Percentiles rank a stretch among this genome's conserved stretches.
Conservation (phyloP, 495 filamentous ascomycete species). For the Amphirosellinia nigrospora region DNA sequence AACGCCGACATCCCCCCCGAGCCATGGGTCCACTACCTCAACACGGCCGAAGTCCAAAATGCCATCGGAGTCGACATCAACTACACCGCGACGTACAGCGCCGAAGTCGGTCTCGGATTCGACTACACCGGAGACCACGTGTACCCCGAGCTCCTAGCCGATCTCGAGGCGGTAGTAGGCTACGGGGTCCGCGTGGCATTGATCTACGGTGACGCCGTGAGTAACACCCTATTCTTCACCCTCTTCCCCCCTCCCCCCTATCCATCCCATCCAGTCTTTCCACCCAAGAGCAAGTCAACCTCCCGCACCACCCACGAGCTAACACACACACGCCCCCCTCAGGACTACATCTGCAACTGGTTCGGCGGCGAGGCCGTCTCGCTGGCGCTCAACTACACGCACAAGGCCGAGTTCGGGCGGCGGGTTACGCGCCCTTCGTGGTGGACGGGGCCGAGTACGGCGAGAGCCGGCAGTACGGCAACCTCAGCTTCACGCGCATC, state of each 20-base stretch:
- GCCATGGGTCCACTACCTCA: conserved; percentile 56
- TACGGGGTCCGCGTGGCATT: conserved; percentile 52
- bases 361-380: conserved; percentile 60
- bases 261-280: not conserved
- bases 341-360: conserved; percentile 64
- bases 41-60: conserved; percentile 50
- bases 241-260: conserved; percentile 53
- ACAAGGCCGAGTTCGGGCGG: conserved; percentile 48
- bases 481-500: conserved; percentile 68
- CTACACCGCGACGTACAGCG: conserved; percentile 48
- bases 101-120: conserved; percentile 50
- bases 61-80: conserved; percentile 59
- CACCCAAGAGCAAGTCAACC: not conserved
- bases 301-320: not conserved
- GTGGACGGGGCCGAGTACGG: conserved; percentile 45
- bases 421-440: conserved; percentile 55
- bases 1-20: conserved; percentile 56
- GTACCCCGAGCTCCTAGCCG: conserved; percentile 50
- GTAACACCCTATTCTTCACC: conserved; percentile 41
- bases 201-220: conserved; percentile 53
- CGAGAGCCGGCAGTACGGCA: conserved; percentile 59
- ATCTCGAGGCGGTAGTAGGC: conserved; percentile 54
- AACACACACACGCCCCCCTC: conserved; percentile 62
- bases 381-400: conserved; percentile 49
- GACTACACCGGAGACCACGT: conserved; percentile 56